Base-by-base conservation (phyloP, 768 basidiomycete genomes). In the Lanmaoa rubissima region DNA sequence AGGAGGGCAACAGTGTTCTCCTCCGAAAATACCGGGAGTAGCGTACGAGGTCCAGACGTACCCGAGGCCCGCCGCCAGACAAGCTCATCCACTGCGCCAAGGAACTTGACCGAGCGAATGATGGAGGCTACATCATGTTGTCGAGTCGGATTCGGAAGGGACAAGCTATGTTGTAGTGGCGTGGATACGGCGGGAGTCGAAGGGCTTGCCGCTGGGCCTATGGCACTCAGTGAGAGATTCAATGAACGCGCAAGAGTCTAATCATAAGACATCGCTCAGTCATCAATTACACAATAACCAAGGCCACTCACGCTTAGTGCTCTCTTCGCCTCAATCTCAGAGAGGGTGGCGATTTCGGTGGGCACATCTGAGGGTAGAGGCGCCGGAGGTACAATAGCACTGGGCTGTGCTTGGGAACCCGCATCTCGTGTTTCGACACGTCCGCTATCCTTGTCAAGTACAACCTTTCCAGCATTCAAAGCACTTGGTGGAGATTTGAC, bases 71-170 rank as follows among this genome's bases (percentile, higher is more conserved):
- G 59, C 34, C 61, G 64, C 70, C 70, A 71, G 12, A 71, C 61
- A 1, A 73, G 51, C 41, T 71, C 68, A 44, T 71, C 71, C 6
- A 69, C 59, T 7, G 56, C 32, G 4, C 55, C 53, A 19, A 73
- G 53, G 35, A 72, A 73, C 45, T 62, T 57, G 51, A 73, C 17
- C 1, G 69, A 55, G 8, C 62, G 62, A 17, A 41, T 31, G 43
- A 73, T 55, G 9, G 72, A 64, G 12, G 61, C 49, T 0, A 65
- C 21, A 41, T 68, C 65, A 14, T 60, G 51, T 47, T 65, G 56
- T 39, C 45, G 52, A 21, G 44, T 26, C 2, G 24, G 51, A 24
- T 14, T 41, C 4, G 1, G 39, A 51, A 52, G 41, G 21, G 21
- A 44, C 11, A 54, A 12, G 21, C 19, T 19, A 16, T 39, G 53